Conservation (phyloP, 495 filamentous ascomycete genomes). For the Penicillium longicatenatum region DNA sequence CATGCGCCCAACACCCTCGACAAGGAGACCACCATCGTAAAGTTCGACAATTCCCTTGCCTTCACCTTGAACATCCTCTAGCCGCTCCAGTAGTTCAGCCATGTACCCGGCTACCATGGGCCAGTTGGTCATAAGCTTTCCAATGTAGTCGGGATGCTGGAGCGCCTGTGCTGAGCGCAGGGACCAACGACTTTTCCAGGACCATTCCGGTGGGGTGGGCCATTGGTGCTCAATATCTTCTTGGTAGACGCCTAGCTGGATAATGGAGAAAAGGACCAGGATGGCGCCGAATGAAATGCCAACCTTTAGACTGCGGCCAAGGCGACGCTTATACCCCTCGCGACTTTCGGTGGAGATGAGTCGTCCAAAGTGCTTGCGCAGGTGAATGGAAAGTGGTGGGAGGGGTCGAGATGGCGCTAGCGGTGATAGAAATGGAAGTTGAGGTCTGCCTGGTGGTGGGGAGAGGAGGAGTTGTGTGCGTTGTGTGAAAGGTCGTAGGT, state of each 20-base stretch:
- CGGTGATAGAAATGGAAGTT: constrained; percentile 74
- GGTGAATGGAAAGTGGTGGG: constrained; percentile 42
- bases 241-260: constrained; percentile 61
- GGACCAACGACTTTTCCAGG: constrained; percentile 58
- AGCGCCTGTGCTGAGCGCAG: constrained; percentile 58
- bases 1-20: constrained; percentile 56
- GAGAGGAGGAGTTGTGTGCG: constrained; percentile 53
- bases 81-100: constrained; percentile 54
- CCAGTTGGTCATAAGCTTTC: constrained; percentile 63
- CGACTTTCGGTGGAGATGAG: constrained; percentile 77
- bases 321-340: constrained; percentile 63
- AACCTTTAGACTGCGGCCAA: constrained; percentile 62
- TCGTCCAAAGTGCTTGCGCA: constrained; percentile 61
- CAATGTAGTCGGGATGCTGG: constrained; percentile 54
- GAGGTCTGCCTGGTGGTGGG: constrained; percentile 59
- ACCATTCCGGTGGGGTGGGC: constrained; percentile 77
- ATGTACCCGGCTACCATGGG: constrained; percentile 56
- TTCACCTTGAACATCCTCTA: constrained; percentile 67
- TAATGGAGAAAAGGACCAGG: constrained; percentile 51
- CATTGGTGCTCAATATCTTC: constrained; percentile 72
- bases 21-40: constrained; percentile 56
- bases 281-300: constrained; percentile 56
- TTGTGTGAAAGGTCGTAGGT: constrained; percentile 48
- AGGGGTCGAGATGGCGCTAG: constrained; percentile 38
- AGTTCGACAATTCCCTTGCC: constrained; percentile 63